Percentiles rank a stretch among this genome's conserved stretches.
Conservation (phyloP, 257 asterid genomes). For the Nicotiana noctiflora region DNA sequence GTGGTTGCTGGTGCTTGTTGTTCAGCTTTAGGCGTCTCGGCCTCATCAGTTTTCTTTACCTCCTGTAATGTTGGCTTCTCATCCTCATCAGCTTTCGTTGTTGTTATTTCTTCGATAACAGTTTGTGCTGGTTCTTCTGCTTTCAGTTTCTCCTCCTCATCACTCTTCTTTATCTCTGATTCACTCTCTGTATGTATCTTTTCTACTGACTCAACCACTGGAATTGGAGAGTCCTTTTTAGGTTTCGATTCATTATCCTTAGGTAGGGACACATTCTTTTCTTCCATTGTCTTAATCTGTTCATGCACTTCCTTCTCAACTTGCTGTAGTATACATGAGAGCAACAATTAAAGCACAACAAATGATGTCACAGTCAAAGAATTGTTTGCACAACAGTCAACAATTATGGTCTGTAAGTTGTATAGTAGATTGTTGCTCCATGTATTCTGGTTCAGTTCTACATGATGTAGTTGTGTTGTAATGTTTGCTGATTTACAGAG, state of each 20-base stretch:
- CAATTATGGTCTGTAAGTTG: too few species aligned
- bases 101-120: neutral
- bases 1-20: neutral
- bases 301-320: constrained; percentile 34
- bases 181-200: too few species aligned
- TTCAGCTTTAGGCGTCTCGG: neutral
- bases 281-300: constrained; percentile 8
- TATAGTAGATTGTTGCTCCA: too few species aligned
- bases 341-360: neutral
- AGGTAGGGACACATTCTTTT: too few species aligned
- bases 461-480: too few species aligned
- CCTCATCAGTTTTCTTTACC: neutral
- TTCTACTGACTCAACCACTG: too few species aligned
- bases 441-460: too few species aligned
- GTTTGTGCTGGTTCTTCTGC: neutral
- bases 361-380: too few species aligned
- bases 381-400: too few species aligned
- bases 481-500: too few species aligned
- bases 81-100: neutral
- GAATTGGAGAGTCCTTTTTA: too few species aligned
- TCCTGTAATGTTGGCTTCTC: neutral
- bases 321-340: constrained; percentile 28
- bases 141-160: neutral
- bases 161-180: neutral
- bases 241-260: too few species aligned